Conservation (phyloP, 1,284 basidiomycete species). For the Trametes versicolor region DNA sequence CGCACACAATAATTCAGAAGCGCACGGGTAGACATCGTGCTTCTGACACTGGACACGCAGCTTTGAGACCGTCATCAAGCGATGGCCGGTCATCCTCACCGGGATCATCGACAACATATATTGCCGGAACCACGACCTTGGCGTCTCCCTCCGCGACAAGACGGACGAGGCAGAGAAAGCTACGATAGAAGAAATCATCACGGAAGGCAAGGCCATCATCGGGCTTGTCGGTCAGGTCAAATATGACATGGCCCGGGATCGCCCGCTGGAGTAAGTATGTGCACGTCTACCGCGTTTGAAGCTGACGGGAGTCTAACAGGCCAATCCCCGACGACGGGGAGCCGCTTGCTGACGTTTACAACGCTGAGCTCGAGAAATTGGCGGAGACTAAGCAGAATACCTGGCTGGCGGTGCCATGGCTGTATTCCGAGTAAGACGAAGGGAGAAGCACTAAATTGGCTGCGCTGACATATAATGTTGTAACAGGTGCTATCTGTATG, state of each 20-base stretch:
- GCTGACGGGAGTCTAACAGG: background rate
- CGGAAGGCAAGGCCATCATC: constrained; percentile 86
- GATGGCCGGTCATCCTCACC: constrained; percentile 94
- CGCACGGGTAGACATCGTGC: too few species aligned
- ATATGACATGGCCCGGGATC: constrained; percentile 90
- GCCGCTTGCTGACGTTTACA: too few species aligned
- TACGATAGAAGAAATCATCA: constrained; percentile 53
- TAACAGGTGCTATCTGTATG: constrained; percentile 27
- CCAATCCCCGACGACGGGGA: background rate
- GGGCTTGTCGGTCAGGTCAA: constrained; percentile 84
- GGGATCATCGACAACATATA: constrained; percentile 80
- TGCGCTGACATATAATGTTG: background rate
- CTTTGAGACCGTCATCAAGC: constrained; percentile 64
- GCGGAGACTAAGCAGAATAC: constrained; percentile 64
- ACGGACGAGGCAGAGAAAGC: constrained; percentile 25
- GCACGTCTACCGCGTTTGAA: too few species aligned
- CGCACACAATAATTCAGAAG: background rate
- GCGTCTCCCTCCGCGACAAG: constrained; percentile 45
- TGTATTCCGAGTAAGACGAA: constrained; percentile 84
- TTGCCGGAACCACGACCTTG: constrained; percentile 59
- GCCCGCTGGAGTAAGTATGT: constrained; percentile 70
- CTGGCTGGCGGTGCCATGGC: constrained; percentile 95
- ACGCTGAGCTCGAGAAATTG: constrained; percentile 43
- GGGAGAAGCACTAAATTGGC: background rate
- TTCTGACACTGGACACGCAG: constrained; percentile 44